A percentile compares a stretch with the other conserved stretches of the same genome.
Conservation (phyloP, 148 eudicot genomes). For the Pouteria glomerata region DNA sequence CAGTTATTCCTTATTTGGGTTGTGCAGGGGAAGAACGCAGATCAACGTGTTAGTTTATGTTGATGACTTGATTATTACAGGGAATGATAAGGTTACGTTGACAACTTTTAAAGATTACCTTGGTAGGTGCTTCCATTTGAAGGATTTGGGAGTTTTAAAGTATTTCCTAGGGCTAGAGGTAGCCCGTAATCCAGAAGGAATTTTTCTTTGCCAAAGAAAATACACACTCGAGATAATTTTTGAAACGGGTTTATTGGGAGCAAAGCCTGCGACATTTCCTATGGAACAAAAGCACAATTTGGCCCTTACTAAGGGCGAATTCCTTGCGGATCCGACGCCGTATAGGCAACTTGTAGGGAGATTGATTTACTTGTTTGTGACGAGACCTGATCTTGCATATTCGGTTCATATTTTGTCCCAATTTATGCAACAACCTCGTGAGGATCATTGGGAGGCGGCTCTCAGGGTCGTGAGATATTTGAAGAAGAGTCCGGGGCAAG, state of each 20-base stretch:
- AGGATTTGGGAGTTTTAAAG: neutral
- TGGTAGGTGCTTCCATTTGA: neutral
- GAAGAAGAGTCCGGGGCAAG: neutral
- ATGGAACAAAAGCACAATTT: too few species aligned
- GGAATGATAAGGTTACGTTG: neutral
- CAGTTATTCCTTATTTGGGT: neutral
- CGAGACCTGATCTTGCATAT: neutral
- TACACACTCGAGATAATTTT: neutral
- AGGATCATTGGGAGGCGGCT: too few species aligned
- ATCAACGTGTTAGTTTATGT: neutral
- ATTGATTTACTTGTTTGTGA: neutral
- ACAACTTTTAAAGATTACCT: neutral
- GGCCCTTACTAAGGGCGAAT: neutral
- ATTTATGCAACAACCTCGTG: too few species aligned
- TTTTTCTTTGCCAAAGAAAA: neutral
- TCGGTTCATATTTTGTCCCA: neutral
- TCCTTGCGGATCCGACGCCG: neutral
- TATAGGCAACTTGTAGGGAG: neutral
- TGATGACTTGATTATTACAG: neutral
- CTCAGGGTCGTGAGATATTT: neutral
- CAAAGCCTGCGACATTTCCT: neutral
- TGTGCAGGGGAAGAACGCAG: neutral
- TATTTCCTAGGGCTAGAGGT: neutral
- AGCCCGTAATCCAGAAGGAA: neutral
- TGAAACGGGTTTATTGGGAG: neutral